Evolutionary conservation across 108 stramenopile species (phyloP), one percentile per base, ranked within the genome.

Genomic region (Cyclotella kingstonii): DNA sequence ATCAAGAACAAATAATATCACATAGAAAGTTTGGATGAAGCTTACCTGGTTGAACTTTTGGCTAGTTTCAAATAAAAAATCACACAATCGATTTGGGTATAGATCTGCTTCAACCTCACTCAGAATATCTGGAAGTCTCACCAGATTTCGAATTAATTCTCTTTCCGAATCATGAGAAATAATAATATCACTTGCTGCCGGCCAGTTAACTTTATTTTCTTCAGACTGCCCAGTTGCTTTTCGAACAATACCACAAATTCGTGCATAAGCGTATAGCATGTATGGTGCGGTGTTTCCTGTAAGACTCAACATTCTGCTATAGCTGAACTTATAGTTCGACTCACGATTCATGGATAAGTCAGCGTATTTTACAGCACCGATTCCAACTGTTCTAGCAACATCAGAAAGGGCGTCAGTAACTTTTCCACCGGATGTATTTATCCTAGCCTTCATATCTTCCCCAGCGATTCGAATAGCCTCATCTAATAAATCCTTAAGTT

Each of bases 251-350:
- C 93, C 90, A 66, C 90, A 89, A 44, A 95, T 81, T 50, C 99
- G 80, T 17, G 96, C 98, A 77, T 97, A 95, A 5, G 95, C 84
- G 79, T 98, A 99, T 35, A 97, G 76, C 94, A 99, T 95, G 86
- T 99, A 99, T 7, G 98, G 96, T 35, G 99, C 99, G 5, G 99
- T 99, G 82, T 99, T 97, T 10, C 99, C 99, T 54, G 96, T 89
- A 40, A 97, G 80, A 71, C 95, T 93, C 36, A 99, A 80, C 99
- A 99, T 99, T 49, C 93, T 70, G 15, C 91, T 96, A 70, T 98
- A 99, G 81, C 89, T 93, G 79, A 99, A 99, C 30, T 85, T 73
- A 81, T 99, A 99, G 70, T 97, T 94, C 7, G 96, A 95, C 54
- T 86, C 88, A 6, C 97, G 93, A 78, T 98, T 95, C 86, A 98